phyloP scores from a whole-genome alignment of 331 rosid species.

The Prunus yedoensis region DNA sequence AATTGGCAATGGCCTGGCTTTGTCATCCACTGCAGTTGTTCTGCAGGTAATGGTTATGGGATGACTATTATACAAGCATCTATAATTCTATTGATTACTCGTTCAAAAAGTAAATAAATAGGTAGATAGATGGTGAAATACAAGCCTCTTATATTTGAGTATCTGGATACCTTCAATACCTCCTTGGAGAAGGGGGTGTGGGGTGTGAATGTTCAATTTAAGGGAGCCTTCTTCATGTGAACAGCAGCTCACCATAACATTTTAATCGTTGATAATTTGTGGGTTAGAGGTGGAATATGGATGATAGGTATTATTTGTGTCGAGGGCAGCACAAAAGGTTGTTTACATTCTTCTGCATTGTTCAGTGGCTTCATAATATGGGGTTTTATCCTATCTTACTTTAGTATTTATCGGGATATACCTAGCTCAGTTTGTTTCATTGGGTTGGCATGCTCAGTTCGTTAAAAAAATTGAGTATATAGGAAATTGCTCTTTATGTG shows the following conservation, averaged over 20 bases:
- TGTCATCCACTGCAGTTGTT: constrained; percentile 98
- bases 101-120: neutral
- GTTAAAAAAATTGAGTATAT: neutral
- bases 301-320: neutral
- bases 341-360: constrained; percentile 1
- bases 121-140: neutral
- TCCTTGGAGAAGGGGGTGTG: neutral
- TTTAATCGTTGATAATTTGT: neutral
- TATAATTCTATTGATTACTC: neutral
- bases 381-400: neutral
- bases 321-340: neutral
- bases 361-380: neutral
- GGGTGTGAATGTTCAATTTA: neutral
- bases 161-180: neutral
- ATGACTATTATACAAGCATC: neutral
- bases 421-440: neutral
- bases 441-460: neutral
- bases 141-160: neutral
- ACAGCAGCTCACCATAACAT: neutral
- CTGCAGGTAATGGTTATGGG: constrained; percentile 61
- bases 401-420: neutral
- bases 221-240: neutral
- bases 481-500: neutral
- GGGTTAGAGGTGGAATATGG: neutral
- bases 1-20: constrained; percentile 97